phyloP scores from a whole-genome alignment of 148 eudicot species.

The Amaranthus palmeri region DNA sequence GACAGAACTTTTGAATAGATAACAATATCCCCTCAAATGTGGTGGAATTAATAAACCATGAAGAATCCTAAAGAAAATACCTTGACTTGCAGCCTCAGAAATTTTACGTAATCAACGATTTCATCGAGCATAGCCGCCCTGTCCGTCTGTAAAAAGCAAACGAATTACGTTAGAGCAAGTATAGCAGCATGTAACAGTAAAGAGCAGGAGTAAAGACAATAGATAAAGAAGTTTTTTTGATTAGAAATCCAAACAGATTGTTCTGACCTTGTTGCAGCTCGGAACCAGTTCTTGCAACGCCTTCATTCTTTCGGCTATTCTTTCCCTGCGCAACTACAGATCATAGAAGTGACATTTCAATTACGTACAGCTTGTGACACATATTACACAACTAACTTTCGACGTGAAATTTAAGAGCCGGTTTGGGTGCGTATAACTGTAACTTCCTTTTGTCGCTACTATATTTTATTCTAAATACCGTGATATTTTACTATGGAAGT shows the following conservation, averaged over 20 bases:
- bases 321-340: constrained; percentile 45
- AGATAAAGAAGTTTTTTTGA: not conserved
- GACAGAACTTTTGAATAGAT: constrained; percentile 6
- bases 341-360: not conserved
- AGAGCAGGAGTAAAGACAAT: not conserved
- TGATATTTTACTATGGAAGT: not conserved
- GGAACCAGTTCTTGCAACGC: constrained; percentile 50
- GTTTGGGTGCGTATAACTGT: no score
- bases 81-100: constrained; percentile 55
- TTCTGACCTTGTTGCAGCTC: constrained; percentile 44
- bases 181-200: not conserved
- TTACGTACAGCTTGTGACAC: not conserved
- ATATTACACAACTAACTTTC: not conserved
- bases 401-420: no score
- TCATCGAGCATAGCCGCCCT: constrained; percentile 59
- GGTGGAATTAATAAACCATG: constrained; percentile 9
- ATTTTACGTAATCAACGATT: constrained; percentile 51
- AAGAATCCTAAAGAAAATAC: constrained; percentile 22
- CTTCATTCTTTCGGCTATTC: constrained; percentile 55
- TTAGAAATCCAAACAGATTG: not conserved
- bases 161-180: constrained; percentile 3
- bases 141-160: constrained; percentile 37
- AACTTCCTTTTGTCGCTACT: no score
- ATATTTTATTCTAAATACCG: not conserved
- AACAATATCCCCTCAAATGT: constrained; percentile 9